Percentiles rank a stretch among this genome's conserved stretches.
These are phyloP conservation scores for Astrephomene gubernaculifera DNA, from an alignment of 139 green algal genomes.

Conservation along the genomic window DNA sequence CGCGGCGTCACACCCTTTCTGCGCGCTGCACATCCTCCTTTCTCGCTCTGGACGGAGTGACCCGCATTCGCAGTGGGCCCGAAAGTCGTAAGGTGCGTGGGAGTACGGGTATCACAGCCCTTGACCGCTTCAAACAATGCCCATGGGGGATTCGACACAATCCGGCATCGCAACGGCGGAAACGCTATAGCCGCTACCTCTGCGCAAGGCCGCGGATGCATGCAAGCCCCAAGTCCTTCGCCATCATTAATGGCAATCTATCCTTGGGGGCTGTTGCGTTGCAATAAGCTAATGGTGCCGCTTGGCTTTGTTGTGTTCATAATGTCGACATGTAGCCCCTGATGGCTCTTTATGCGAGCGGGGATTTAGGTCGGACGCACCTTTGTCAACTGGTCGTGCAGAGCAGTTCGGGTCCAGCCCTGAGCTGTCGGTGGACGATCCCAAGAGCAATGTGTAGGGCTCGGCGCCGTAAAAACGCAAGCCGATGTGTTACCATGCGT, in stretches of 20 bases:
- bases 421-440: background rate
- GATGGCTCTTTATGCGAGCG: background rate
- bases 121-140: background rate
- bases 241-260: background rate
- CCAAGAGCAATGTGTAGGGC: background rate
- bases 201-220: too few species aligned
- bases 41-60: too few species aligned
- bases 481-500: background rate
- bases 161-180: too few species aligned
- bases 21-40: too few species aligned
- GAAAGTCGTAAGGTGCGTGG: background rate
- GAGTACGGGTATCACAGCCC: background rate
- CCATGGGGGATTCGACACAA: too few species aligned
- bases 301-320: background rate
- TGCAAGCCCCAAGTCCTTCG: background rate
- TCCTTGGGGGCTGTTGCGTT: background rate
- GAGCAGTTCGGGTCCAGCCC: background rate
- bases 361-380: background rate
- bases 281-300: background rate
- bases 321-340: background rate
- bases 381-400: slow-evolving; percentile 3
- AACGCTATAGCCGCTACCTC: background rate
- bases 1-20: too few species aligned
- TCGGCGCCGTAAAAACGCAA: background rate
- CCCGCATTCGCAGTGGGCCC: background rate